These are phyloP conservation scores for Strombidium stylifer DNA, from an alignment of 73 alveolate genomes.

Conservation along the genomic window DNA sequence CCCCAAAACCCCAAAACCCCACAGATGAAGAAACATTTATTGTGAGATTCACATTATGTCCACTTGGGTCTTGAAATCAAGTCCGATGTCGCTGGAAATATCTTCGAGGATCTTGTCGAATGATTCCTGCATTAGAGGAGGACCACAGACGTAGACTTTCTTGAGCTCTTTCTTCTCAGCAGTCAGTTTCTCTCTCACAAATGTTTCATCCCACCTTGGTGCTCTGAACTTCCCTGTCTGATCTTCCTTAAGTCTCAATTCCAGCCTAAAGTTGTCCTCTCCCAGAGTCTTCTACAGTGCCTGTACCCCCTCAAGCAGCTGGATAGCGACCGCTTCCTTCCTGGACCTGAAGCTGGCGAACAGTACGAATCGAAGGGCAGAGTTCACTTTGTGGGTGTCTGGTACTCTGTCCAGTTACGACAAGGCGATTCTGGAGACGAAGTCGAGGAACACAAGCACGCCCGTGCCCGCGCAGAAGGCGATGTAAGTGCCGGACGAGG, in stretches of 20 bases:
- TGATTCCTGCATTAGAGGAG: slow-evolving; percentile 42
- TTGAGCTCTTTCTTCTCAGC: not conserved
- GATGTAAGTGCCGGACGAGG: slow-evolving; percentile 17
- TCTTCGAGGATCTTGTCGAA: no score
- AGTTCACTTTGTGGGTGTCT: slow-evolving; percentile 1
- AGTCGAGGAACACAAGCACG: slow-evolving; percentile 48
- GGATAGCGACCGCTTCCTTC: slow-evolving; percentile 15
- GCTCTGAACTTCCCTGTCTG: not conserved
- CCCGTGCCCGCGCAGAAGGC: slow-evolving; percentile 65
- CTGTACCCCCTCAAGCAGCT: slow-evolving; percentile 25
- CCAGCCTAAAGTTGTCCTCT: slow-evolving; percentile 9
- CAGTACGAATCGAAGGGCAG: slow-evolving; percentile 24
- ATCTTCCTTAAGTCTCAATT: not conserved
- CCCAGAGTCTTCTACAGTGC: not conserved
- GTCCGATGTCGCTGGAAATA: no score
- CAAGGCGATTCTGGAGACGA: slow-evolving; percentile 50
- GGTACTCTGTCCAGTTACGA: slow-evolving; percentile 8
- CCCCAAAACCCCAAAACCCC: no score
- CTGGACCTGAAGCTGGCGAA: slow-evolving; percentile 12
- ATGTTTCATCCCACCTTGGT: slow-evolving; percentile 15
- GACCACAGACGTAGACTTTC: slow-evolving; percentile 48
- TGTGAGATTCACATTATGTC: no score
- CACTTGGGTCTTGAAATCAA: no score
- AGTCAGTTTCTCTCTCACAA: not conserved
- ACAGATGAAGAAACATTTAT: no score